Base-by-base conservation (phyloP, 2,329 filamentous ascomycete genomes). In the Fusarium nygamai region DNA sequence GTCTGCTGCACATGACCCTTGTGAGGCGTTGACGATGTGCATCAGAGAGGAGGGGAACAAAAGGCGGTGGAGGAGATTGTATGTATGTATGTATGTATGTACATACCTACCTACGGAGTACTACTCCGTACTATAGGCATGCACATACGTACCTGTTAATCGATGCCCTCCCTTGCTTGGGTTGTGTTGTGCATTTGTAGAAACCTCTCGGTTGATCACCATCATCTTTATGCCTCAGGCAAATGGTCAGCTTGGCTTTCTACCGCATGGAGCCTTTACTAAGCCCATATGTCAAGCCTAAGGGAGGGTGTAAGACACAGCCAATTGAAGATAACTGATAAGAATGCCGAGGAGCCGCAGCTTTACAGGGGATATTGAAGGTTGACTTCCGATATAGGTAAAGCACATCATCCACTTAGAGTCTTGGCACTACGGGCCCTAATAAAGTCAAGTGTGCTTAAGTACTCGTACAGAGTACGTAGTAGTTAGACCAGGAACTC, bases 321-420 rank as follows among this genome's bases (percentile, higher is more conserved):
- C 73, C 73, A 75, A 76, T 72, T 20, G 50, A 27, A 33, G 27
- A 17, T 12, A n/a, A 48, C 36, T 61, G 73, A 76, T 74, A 76
- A 76, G 73, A 50, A 64, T 53, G 61, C 58, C 64, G 53, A 65
- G 73, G 70, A 76, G 70, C 73, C 73, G 70, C 73, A 75, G 39
- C 41, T 64, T 29, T 38, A 53, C 63, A 50, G 60, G 64, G 65
- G 44, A 20, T 41, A 54, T 68, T 73, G 72, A 73, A 69, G 63
- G 59, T 71, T 61, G 71, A 74, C 72, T 74, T 74, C 72, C 72
- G 60, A 72, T 69, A 74, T 44, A 74, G 72, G 72, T 72, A 74
- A 72, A 62, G 72, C 53, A 64, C 50, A 47, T 31, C 34, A 47
- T 64, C 72, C 72, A 74, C 71, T 61, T 56, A 20, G 47, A 24